phyloP scores from a whole-genome alignment of 306 rosid species.

The Echinosophora koreensis region DNA sequence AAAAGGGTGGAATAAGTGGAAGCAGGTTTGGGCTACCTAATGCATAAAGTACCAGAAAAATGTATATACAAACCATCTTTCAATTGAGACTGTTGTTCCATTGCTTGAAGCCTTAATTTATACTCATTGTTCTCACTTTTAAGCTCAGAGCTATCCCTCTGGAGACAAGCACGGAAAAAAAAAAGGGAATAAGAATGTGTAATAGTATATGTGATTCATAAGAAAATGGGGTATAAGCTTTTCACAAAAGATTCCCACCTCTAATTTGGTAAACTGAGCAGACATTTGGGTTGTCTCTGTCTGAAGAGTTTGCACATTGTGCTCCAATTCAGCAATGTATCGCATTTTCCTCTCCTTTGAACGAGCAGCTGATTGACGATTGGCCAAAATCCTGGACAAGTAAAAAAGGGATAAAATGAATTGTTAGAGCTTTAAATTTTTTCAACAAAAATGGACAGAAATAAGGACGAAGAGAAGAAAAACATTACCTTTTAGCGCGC shows the following conservation, averaged over 20 bases:
- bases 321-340: slow-evolving; percentile 70
- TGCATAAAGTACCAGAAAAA: slow-evolving; percentile 16
- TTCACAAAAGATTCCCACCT: slow-evolving; percentile 51
- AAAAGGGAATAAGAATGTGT: background rate
- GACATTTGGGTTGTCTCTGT: slow-evolving; percentile 72
- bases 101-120: slow-evolving; percentile 74
- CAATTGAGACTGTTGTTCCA: slow-evolving; percentile 72
- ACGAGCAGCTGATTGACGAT: slow-evolving; percentile 85
- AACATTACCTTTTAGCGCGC: slow-evolving; percentile 69
- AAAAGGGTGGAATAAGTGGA: background rate
- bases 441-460: background rate
- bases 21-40: slow-evolving; percentile 19
- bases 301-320: slow-evolving; percentile 75
- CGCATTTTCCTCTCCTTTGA: slow-evolving; percentile 69
- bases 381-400: slow-evolving; percentile 69
- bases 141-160: slow-evolving; percentile 67
- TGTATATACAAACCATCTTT: slow-evolving; percentile 62
- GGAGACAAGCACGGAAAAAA: slow-evolving; percentile 39
- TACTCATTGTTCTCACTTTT: slow-evolving; percentile 66
- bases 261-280: slow-evolving; percentile 61
- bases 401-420: background rate
- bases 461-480: background rate
- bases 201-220: background rate
- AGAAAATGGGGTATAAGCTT: slow-evolving; percentile 16
- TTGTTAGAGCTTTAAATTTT: background rate